These are phyloP conservation scores for Boletus vermiculosoides DNA, from an alignment of 768 basidiomycete species.

Conservation along the genomic window DNA sequence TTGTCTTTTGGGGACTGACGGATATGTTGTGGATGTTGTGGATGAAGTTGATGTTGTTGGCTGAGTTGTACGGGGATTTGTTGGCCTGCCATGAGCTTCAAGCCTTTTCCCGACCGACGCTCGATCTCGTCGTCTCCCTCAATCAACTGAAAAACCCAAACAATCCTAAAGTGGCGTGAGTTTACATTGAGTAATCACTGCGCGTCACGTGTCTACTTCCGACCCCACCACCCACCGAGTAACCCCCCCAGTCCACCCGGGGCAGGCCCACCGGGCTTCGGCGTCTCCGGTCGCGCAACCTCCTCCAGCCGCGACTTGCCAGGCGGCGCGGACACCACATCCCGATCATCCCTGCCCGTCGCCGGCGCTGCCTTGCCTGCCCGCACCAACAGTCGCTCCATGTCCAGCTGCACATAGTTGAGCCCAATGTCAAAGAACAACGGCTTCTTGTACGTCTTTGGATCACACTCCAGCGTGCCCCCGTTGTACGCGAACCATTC, in stretches of 20 bases:
- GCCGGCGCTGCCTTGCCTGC: slow-evolving; percentile 55
- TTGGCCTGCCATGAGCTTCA: slow-evolving; percentile 22
- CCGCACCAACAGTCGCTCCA: slow-evolving; percentile 68
- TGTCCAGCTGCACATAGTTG: slow-evolving; percentile 86
- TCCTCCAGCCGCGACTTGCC: slow-evolving; percentile 60
- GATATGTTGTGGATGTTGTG: slow-evolving; percentile 5
- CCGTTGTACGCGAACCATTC: slow-evolving; percentile 83
- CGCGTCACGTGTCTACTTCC: slow-evolving; percentile 27
- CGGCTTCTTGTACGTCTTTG: slow-evolving; percentile 69
- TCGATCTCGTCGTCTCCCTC: slow-evolving; percentile 10
- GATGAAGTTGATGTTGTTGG: slow-evolving; percentile 18
- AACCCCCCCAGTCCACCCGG: slow-evolving; percentile 60
- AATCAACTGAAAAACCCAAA: slow-evolving; percentile 19
- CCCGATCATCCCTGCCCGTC: slow-evolving; percentile 14
- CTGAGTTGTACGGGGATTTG: slow-evolving; percentile 26
- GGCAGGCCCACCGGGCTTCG: slow-evolving; percentile 44
- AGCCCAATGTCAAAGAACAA: slow-evolving; percentile 93
- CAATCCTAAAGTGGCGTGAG: slow-evolving; percentile 25
- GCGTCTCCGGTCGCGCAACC: slow-evolving; percentile 43
- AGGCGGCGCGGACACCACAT: slow-evolving; percentile 19
- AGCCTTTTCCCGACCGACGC: slow-evolving; percentile 5
- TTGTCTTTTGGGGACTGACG: slow-evolving; percentile 27
- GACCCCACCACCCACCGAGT: slow-evolving; percentile 84
- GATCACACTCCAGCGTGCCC: slow-evolving; percentile 47
- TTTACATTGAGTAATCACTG: not conserved